phyloP scores from a whole-genome alignment of 495 filamentous ascomycete genomes.

The Podospora conica region DNA sequence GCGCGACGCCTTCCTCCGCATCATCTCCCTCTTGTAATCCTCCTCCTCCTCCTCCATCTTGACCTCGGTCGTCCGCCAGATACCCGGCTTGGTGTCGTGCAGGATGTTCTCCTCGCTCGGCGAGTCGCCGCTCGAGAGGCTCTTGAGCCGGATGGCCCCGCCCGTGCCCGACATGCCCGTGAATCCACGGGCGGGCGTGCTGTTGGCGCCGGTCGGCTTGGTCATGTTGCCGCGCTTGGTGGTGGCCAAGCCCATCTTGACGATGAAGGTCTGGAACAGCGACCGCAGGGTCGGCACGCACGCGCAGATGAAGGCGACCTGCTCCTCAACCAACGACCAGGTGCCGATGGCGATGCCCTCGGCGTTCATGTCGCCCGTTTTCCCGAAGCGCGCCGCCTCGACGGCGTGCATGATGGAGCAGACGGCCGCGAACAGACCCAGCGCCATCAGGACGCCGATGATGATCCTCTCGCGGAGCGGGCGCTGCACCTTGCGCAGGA shows the following conservation, averaged over 20 bases:
- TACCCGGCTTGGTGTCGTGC: neutral
- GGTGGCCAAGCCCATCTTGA: conserved; percentile 7
- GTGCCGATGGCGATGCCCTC: conserved; percentile 16
- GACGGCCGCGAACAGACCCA: conserved; percentile 16
- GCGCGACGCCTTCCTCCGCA: neutral
- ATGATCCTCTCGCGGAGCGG: conserved; percentile 17
- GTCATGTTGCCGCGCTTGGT: neutral
- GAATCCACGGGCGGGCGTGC: neutral
- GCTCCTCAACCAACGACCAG: conserved; percentile 17
- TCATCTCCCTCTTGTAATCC: neutral
- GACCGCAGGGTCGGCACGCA: conserved; percentile 15
- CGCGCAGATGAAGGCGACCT: conserved; percentile 18
- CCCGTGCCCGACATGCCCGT: neutral
- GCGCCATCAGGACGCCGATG: conserved; percentile 17
- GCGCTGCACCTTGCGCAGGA: conserved; percentile 15
- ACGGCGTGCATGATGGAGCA: conserved; percentile 17
- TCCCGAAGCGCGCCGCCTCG: conserved; percentile 14
- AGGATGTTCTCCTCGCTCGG: conserved; percentile 19
- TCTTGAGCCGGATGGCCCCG: conserved; percentile 13
- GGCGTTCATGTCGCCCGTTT: conserved; percentile 9
- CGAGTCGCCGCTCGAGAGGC: conserved; percentile 9
- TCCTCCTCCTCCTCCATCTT: conserved; percentile 6
- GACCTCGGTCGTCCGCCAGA: conserved; percentile 19
- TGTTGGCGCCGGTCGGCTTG: neutral
- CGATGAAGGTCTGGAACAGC: conserved; percentile 14